Percentiles rank a stretch among this genome's conserved stretches.
Evolutionary conservation across 805 yeast species (phyloP).

Genomic region (Sugiyamaella boreocaroliniensis): DNA sequence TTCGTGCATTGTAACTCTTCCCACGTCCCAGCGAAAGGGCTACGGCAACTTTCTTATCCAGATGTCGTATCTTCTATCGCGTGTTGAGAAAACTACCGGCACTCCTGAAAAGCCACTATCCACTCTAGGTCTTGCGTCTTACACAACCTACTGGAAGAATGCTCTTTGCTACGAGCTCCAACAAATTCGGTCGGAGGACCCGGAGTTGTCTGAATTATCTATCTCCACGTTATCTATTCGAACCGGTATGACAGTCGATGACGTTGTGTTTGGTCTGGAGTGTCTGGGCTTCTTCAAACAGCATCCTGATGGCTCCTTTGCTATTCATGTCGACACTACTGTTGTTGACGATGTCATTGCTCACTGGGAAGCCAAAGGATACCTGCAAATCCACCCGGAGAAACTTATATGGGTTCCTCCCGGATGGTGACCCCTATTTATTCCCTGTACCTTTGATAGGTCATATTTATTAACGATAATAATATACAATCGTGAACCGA

Average conservation of each 20-base stretch:
- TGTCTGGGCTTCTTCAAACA: constrained; percentile 56
- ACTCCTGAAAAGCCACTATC: constrained; percentile 95
- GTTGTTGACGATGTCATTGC: constrained; percentile 38
- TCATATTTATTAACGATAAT: no score
- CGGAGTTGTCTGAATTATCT: constrained; percentile 29
- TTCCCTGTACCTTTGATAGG: background rate
- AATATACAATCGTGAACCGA: background rate
- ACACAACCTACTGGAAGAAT: constrained; percentile 75
- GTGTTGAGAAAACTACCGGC: constrained; percentile 71
- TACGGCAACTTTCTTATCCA: constrained; percentile 85
- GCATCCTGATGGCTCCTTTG: constrained; percentile 42
- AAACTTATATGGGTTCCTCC: constrained; percentile 54
- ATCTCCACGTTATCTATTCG: constrained; percentile 55
- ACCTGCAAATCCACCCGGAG: constrained; percentile 45
- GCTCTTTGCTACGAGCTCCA: constrained; percentile 48
- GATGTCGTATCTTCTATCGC: constrained; percentile 74
- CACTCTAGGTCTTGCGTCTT: constrained; percentile 77
- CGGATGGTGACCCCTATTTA: background rate
- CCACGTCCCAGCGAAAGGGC: constrained; percentile 80
- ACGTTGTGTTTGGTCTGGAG: constrained; percentile 82
- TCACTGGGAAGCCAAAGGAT: constrained; percentile 50
- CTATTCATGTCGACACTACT: constrained; percentile 44
- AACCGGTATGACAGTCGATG: constrained; percentile 84
- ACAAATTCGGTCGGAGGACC: background rate
- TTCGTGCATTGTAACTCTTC: constrained; percentile 85